phyloP scores from a whole-genome alignment of 805 yeast genomes.

The Candida insectalens region DNA sequence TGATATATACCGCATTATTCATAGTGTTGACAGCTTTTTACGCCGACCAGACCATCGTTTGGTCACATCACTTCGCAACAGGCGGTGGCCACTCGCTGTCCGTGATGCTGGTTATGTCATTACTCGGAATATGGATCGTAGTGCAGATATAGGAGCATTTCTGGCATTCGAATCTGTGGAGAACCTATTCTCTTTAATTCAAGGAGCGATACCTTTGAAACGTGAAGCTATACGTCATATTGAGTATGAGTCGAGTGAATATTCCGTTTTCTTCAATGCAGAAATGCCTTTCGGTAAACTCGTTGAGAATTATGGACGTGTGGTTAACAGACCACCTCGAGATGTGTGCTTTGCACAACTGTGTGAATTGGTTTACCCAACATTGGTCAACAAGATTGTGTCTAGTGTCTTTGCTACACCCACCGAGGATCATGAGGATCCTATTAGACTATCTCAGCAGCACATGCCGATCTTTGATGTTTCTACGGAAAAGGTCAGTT shows the following conservation, averaged over 20 bases:
- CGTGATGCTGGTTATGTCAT: constrained; percentile 72
- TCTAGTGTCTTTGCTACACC: constrained; percentile 3
- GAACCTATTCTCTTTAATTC: constrained; percentile 59
- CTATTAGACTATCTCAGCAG: constrained; percentile 9
- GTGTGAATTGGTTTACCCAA: neutral
- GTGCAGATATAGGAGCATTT: constrained; percentile 15
- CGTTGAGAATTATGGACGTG: constrained; percentile 42
- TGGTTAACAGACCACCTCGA: constrained; percentile 22
- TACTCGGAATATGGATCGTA: constrained; percentile 53
- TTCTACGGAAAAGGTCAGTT: constrained; percentile 43
- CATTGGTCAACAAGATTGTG: constrained; percentile 5
- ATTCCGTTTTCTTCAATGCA: constrained; percentile 61
- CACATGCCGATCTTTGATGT: constrained; percentile 28
- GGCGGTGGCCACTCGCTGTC: constrained; percentile 71
- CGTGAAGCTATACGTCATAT: constrained; percentile 77
- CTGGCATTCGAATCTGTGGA: constrained; percentile 39
- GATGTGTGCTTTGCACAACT: constrained; percentile 1
- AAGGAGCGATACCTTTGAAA: constrained; percentile 65
- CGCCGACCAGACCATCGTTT: constrained; percentile 22
- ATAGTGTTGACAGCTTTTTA: constrained; percentile 49
- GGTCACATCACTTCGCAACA: constrained; percentile 42
- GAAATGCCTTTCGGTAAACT: constrained; percentile 58
- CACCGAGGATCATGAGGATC: constrained; percentile 17
- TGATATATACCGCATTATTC: constrained; percentile 51
- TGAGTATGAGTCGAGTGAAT: constrained; percentile 83